Conservation (phyloP, 1,284 basidiomycete species). For the Hypsizygus ulmarius region DNA sequence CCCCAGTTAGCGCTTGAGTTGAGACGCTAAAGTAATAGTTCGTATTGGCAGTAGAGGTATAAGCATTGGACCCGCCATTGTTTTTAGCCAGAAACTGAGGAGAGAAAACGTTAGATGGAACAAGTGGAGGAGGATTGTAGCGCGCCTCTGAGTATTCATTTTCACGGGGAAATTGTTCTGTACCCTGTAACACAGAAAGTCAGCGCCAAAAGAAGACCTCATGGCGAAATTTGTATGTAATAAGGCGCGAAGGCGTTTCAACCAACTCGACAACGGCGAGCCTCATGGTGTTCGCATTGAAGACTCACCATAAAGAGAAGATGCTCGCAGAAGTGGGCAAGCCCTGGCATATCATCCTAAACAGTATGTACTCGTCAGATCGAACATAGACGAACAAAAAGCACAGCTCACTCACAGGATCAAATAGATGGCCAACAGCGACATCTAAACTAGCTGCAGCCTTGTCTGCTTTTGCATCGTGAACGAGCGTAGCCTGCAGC, state of each 20-base stretch:
- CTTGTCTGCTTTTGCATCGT: slow-evolving; percentile 90
- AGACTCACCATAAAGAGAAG: slow-evolving; percentile 85
- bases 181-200: slow-evolving; percentile 51
- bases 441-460: slow-evolving; percentile 95
- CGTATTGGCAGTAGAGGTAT: slow-evolving; percentile 90
- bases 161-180: slow-evolving; percentile 82
- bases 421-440: slow-evolving; percentile 90
- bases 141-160: slow-evolving; percentile 87
- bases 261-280: background rate
- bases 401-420: slow-evolving; percentile 65
- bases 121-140: slow-evolving; percentile 5
- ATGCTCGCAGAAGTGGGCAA: slow-evolving; percentile 95
- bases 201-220: background rate
- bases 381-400: background rate
- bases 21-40: slow-evolving; percentile 94
- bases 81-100: slow-evolving; percentile 83
- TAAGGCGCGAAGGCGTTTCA: background rate
- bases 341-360: slow-evolving; percentile 82
- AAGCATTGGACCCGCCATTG: slow-evolving; percentile 92
- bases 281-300: background rate
- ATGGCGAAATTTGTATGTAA: background rate
- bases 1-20: slow-evolving; percentile 80
- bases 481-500: slow-evolving; percentile 82
- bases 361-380: slow-evolving; percentile 8
- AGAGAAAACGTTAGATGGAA: background rate